These are phyloP conservation scores for Mycena vulgaris DNA, from an alignment of 768 basidiomycete species.

Conservation along the genomic window DNA sequence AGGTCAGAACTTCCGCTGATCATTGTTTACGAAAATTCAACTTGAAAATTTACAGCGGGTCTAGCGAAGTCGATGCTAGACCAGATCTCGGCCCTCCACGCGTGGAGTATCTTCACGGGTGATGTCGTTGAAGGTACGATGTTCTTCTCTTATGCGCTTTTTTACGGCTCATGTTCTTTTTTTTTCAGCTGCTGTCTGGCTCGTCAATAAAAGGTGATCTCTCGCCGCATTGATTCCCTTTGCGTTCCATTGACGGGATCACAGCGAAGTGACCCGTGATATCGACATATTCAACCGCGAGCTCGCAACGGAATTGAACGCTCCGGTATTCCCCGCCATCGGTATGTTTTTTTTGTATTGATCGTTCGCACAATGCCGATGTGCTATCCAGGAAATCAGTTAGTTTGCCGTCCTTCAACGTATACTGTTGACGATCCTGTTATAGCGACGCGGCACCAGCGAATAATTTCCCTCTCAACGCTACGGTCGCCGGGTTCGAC, in stretches of 20 bases:
- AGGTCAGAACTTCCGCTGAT: constrained; percentile 30
- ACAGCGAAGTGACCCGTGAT: constrained; percentile 61
- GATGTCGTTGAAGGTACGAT: constrained; percentile 74
- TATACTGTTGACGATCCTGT: not conserved
- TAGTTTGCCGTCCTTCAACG: constrained; percentile 34
- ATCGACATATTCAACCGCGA: constrained; percentile 63
- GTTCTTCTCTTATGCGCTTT: too few species aligned
- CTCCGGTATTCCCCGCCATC: constrained; percentile 65
- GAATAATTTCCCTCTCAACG: constrained; percentile 70
- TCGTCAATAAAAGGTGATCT: constrained; percentile 57
- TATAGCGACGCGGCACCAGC: constrained; percentile 71
- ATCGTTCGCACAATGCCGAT: not conserved
- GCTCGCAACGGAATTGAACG: constrained; percentile 56
- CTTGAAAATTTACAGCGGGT: constrained; percentile 18
- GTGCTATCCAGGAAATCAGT: constrained; percentile 64
- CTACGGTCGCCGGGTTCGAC: constrained; percentile 51
- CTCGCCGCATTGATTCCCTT: not conserved
- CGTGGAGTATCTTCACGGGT: constrained; percentile 74
- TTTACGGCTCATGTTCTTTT: not conserved
- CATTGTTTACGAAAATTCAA: not conserved
- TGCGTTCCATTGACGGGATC: not conserved
- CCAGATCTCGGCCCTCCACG: constrained; percentile 55
- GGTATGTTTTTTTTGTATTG: constrained; percentile 49
- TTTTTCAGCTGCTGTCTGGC: constrained; percentile 64
- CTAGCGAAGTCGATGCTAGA: constrained; percentile 67